Conservation (phyloP, 495 filamentous ascomycete genomes). For the Bacidia gigantensis region DNA sequence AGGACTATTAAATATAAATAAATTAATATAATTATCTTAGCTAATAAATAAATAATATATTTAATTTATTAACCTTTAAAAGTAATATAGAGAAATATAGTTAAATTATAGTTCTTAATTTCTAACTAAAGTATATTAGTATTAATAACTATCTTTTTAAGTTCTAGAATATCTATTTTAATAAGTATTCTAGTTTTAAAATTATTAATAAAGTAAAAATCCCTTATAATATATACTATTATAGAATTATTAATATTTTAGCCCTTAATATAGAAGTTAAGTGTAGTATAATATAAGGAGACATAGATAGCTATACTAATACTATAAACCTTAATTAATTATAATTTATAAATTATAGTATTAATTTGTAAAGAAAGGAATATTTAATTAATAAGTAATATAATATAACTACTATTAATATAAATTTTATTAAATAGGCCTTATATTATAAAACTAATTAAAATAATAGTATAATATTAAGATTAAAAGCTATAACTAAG, state of each 20-base stretch:
- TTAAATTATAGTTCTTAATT: background rate
- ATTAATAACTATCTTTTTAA: background rate
- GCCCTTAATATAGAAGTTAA: constrained; percentile 1
- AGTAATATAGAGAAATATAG: background rate
- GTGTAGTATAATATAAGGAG: background rate
- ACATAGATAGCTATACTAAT: too few species aligned
- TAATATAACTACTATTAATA: background rate
- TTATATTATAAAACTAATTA: background rate
- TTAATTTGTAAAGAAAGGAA: background rate
- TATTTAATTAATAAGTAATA: background rate
- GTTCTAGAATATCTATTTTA: background rate
- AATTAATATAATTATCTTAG: background rate
- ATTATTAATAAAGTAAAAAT: constrained; percentile 3
- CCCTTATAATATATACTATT: background rate
- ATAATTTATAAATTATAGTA: too few species aligned
- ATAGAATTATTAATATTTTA: background rate
- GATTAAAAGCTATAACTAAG: background rate
- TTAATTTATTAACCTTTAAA: background rate
- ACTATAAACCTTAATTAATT: too few species aligned
- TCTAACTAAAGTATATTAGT: background rate
- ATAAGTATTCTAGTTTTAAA: background rate
- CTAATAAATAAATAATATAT: constrained; percentile 1
- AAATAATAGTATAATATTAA: constrained; percentile 4
- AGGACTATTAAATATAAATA: background rate
- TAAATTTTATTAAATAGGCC: background rate